These are phyloP conservation scores for Claviceps sp. DNA, from an alignment of 2,329 filamentous ascomycete species.

Conservation along the genomic window DNA sequence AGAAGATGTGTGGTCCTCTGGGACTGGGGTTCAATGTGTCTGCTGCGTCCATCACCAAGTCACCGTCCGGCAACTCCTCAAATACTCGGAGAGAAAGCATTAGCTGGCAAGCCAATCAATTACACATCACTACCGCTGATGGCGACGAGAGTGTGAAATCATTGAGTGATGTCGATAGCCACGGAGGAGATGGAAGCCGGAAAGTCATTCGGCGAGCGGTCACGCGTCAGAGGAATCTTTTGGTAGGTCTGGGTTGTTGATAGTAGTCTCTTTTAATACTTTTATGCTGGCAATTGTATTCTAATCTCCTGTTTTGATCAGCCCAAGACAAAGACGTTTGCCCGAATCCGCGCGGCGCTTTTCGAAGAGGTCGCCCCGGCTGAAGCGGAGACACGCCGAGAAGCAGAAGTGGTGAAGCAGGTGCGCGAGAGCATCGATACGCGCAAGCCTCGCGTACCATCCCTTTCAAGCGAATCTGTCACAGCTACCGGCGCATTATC, in stretches of 20 bases:
- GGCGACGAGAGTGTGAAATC: constrained; percentile 52
- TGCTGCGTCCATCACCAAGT: constrained; percentile 45
- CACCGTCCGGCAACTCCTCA: constrained; percentile 47
- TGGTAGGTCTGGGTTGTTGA: constrained; percentile 39
- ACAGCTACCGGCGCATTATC: constrained; percentile 47
- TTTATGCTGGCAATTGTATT: background rate
- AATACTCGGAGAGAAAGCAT: constrained; percentile 71
- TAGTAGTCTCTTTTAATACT: background rate
- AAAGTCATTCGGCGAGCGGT: constrained; percentile 74
- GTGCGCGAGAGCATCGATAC: constrained; percentile 79
- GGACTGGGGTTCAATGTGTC: constrained; percentile 37
- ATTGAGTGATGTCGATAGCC: constrained; percentile 44
- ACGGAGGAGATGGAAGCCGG: constrained; percentile 44
- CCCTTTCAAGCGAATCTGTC: constrained; percentile 29
- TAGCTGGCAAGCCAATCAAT: constrained; percentile 77
- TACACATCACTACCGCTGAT: constrained; percentile 67
- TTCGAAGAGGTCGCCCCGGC: constrained; percentile 78
- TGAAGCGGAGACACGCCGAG: constrained; percentile 76
- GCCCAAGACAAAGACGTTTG: constrained; percentile 95
- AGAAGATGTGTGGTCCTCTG: constrained; percentile 34
- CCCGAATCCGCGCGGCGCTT: constrained; percentile 78
- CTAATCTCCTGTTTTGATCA: constrained; percentile 20
- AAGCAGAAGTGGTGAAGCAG: constrained; percentile 91
- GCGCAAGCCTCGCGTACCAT: constrained; percentile 31
- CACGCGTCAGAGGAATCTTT: constrained; percentile 73